These are phyloP conservation scores for Rhizophora apiculata DNA, from an alignment of 345 rosid genomes.

Conservation along the genomic window DNA sequence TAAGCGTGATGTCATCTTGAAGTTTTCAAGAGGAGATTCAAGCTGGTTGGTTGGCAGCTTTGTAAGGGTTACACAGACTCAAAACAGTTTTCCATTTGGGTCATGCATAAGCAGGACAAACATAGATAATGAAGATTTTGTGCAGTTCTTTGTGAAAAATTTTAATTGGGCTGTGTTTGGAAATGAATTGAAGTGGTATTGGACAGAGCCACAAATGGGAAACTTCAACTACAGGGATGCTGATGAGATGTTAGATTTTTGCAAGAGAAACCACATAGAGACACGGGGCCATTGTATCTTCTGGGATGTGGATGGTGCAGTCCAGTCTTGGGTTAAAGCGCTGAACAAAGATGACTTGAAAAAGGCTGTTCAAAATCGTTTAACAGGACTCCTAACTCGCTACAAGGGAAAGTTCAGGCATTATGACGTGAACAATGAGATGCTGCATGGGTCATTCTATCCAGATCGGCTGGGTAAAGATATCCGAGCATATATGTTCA, in stretches of 20 bases:
- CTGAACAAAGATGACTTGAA: constrained; percentile 49
- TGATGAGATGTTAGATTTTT: constrained; percentile 78
- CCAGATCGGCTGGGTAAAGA: constrained; percentile 57
- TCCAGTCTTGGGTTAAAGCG: constrained; percentile 77
- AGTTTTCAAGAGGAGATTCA: constrained; percentile 49
- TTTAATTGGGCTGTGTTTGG: constrained; percentile 96
- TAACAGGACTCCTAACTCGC: constrained; percentile 67
- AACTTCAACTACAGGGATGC: constrained; percentile 76
- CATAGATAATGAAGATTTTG: constrained; percentile 87
- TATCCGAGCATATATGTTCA: constrained; percentile 71
- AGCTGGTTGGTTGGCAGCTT: constrained; percentile 40
- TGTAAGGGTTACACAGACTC: constrained; percentile 61
- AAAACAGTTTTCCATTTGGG: constrained; percentile 76
- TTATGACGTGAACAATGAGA: constrained; percentile 95
- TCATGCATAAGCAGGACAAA: constrained; percentile 79
- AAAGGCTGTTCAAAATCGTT: constrained; percentile 63
- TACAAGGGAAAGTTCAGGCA: constrained; percentile 84
- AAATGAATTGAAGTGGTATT: constrained; percentile 94
- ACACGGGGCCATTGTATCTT: constrained; percentile 90
- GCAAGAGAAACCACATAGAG: constrained; percentile 52
- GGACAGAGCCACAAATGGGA: constrained; percentile 89
- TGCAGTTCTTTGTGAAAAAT: constrained; percentile 61
- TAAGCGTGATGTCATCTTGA: constrained; percentile 69
- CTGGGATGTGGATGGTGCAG: constrained; percentile 85
- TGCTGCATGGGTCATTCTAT: constrained; percentile 92